Evolutionary conservation across 257 asterid species (phyloP), one percentile per base, ranked within the genome.

Genomic region (Penstemon barbatus): DNA sequence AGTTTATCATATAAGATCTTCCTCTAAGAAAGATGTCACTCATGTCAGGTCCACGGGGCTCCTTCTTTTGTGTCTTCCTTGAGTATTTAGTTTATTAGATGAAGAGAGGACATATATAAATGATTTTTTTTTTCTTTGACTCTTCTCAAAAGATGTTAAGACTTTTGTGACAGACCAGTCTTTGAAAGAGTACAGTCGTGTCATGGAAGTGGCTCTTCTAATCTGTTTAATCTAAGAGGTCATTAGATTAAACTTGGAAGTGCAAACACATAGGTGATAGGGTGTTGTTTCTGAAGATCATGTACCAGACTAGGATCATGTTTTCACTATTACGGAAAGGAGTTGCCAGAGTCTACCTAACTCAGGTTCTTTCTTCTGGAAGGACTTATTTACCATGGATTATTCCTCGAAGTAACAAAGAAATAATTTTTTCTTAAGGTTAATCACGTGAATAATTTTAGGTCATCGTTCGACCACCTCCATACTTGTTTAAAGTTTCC

Each of bases 211-310:
- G 33, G 33, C 33, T 25, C 33, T 25, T 25, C 33, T 25, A 1
- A 25, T 25, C 33, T 25, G 33, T 25, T 25, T 25, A 25, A 1
- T 25, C 33, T 25, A 25, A 25, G 33, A 25, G 33, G 33, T 25
- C 33, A 25, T 59, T 59, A 64, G 48, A 60, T 51, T 69, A n/a
- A 55, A 19, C 33, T 71, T 48, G 42, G 48, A 44, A 54, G 57
- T 7, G 18, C 54, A 10, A 49, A 9, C 54, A 10, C 54, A 12
- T 49, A 49, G 15, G 15, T 25, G 33, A 25, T 25, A 25, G 33
- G 33, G 33, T 0, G 54, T 49, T 49, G 15, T 49, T 49, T 49
- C 15, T 49, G 6, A 15, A 49, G 4, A 9, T 4, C 54, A 9
- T 6, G 54, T 49, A 49, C 7, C 54, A 6, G 71, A 55, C 60